Conservation (phyloP, 169 alveolate genomes). For the Cryptosporidium bovis region DNA sequence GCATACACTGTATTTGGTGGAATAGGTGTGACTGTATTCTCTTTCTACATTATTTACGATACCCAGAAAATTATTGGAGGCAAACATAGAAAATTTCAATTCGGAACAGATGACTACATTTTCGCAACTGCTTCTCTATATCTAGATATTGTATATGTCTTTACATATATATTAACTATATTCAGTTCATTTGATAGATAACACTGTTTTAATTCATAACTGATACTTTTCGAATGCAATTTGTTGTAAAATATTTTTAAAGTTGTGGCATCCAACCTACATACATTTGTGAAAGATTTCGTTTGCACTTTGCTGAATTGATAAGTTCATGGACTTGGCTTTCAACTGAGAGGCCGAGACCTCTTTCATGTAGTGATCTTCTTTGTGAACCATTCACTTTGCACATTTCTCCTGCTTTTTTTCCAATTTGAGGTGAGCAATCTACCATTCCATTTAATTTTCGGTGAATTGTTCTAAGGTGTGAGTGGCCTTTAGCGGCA, state of each 20-base stretch:
- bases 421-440: slow-evolving; percentile 76
- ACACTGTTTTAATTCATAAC: background rate
- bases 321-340: slow-evolving; percentile 88
- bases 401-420: slow-evolving; percentile 85
- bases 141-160: slow-evolving; percentile 88
- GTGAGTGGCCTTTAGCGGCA: slow-evolving; percentile 77
- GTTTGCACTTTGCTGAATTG: slow-evolving; percentile 91
- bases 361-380: slow-evolving; percentile 84
- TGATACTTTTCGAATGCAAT: background rate
- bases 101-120: slow-evolving; percentile 92
- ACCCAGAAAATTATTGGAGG: slow-evolving; percentile 92
- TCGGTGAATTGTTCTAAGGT: slow-evolving; percentile 80
- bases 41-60: slow-evolving; percentile 88
- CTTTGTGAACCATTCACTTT: slow-evolving; percentile 84
- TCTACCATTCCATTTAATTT: slow-evolving; percentile 86
- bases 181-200: slow-evolving; percentile 35
- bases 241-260: slow-evolving; percentile 16
- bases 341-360: slow-evolving; percentile 78
- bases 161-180: slow-evolving; percentile 81
- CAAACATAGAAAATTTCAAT: slow-evolving; percentile 86
- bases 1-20: slow-evolving; percentile 77
- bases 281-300: slow-evolving; percentile 93
- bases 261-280: slow-evolving; percentile 95
- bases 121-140: slow-evolving; percentile 90
- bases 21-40: slow-evolving; percentile 84